Base-by-base conservation (phyloP, 2,329 filamentous ascomycete species). In the Paramyrothecium sp. region DNA sequence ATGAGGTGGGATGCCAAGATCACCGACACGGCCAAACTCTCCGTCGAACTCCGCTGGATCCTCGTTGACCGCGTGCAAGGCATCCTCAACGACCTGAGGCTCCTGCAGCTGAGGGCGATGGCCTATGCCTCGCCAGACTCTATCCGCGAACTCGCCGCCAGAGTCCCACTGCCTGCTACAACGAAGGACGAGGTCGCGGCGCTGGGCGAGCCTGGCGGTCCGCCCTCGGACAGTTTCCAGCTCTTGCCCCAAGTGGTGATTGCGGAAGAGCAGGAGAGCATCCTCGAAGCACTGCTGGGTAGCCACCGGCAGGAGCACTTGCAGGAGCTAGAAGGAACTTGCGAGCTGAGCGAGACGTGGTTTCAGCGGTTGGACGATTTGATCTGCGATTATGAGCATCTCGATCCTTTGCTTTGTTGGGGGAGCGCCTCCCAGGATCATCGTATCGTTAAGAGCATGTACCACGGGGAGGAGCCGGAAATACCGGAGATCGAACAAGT, bases 1-100 rank as follows among this genome's bases (percentile, higher is more conserved):
- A 63, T 63, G 61, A 20, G 51, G 21, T 63, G 58, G 57, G 53
- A 54, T 1, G 5, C 50, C 1, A 44, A 47, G 7, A 44, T 46
- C 41, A 58, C 53, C 11, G 48, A 57, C 41, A 64, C 62, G 3
- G 16, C 62, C n/a, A 64, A 64, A 44, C 16, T 63, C 17, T 63
- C 61, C 1, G 22, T 44, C n/a, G 49, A 58, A 22, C 19, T 56
- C 12, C 60, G 62, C 3, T 56, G 53, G 33, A 54, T 64, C 19
- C 30, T 61, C n/a, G 50, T 56, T 13, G 55, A 60, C 12, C 52
- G 54, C 16, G 49, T 58, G 7, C 17, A 34, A 7, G 21, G 16
- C 3, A 38, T 58, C n/a, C n/a, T 61, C 1, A 17, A 52, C 19
- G 34, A 56, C 2, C 56, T 64, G 8, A 21, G 47, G 4, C 11